These are phyloP conservation scores for Ustilago bromivora DNA, from an alignment of 1,284 basidiomycete species.

Conservation along the genomic window DNA sequence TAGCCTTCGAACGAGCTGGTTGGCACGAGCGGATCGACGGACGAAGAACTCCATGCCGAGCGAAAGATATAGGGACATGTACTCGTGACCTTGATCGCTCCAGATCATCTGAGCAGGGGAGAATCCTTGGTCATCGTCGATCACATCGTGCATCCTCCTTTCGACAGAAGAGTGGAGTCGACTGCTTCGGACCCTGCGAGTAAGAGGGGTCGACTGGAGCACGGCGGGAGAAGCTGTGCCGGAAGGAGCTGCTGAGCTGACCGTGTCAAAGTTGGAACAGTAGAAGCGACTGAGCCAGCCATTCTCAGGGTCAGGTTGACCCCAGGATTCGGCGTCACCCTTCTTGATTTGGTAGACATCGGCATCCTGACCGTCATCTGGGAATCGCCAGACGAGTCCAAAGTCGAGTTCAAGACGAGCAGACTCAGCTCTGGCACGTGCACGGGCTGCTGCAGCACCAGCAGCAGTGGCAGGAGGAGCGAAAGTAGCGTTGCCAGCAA, in stretches of 20 bases:
- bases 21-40: slow-evolving; percentile 57
- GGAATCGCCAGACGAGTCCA: slow-evolving; percentile 61
- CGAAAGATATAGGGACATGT: slow-evolving; percentile 57
- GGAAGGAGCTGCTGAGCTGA: slow-evolving; percentile 34
- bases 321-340: slow-evolving; percentile 51
- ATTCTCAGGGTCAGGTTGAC: slow-evolving; percentile 59
- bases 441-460: slow-evolving; percentile 30
- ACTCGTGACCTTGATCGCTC: slow-evolving; percentile 62
- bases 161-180: slow-evolving; percentile 47
- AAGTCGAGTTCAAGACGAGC: slow-evolving; percentile 60
- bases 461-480: slow-evolving; percentile 5
- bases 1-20: slow-evolving; percentile 59
- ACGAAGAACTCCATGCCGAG: slow-evolving; percentile 66
- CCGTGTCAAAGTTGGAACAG: slow-evolving; percentile 57
- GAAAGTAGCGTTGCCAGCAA: background rate
- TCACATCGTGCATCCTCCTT: slow-evolving; percentile 44
- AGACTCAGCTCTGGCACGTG: slow-evolving; percentile 41
- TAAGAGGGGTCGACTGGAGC: slow-evolving; percentile 50
- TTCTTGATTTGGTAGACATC: slow-evolving; percentile 48
- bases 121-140: slow-evolving; percentile 39
- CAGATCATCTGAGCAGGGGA: slow-evolving; percentile 55
- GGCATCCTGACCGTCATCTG: slow-evolving; percentile 59
- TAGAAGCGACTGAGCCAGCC: slow-evolving; percentile 65
- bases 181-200: slow-evolving; percentile 35
- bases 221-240: slow-evolving; percentile 41